Base-by-base conservation (phyloP, 176 grass and related monocot genomes). In the Oryza glaberrima region DNA sequence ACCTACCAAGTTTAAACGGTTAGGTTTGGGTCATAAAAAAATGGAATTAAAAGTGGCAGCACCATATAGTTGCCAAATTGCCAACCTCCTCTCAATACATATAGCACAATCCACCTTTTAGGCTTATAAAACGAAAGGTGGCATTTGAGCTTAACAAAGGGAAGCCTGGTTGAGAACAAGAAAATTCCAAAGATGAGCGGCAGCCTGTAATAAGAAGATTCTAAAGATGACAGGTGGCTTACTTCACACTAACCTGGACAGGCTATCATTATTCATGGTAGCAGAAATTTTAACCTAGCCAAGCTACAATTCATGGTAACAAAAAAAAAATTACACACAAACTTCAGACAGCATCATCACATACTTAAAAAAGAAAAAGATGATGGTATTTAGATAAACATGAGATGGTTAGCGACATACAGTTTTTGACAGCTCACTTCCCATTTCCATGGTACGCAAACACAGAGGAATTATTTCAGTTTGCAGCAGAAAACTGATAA, bases 391-490 rank as follows among this genome's bases (percentile, higher is more conserved):
- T 7, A 83, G 14, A 79, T 19, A n/a, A 82, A 30, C 30, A 58
- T 51, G 47, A 80, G 40, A 80, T 87, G 63, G 51, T 25, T 30
- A 34, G 66, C 32, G 26, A 90, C 88, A 77, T 87, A 96, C 94
- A 6, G 96, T 99, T 91, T 99, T 99, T 12, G 96, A 99, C 4
- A 99, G 92, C 83, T 99, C 94, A 82, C 93, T 96, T 38, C 96
- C 96, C 96, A 99, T 99, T 85, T 96, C 96, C 96, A 99, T 99
- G 67, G 96, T 99, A 67, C 91, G 90, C 58, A 99, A 49, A 61
- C 96, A 99, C 66, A 99, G 76, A 76, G 96, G 96, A 87, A 99
- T 99, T 88, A 99, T 99, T 96, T 99, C 96, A 84, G 96, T 99
- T 82, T 99, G 96, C 45, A 99, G 94, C 72, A 99, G 88, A 94